Percentiles rank a stretch among this genome's conserved stretches.
Conservation (phyloP, 129 eudicot species). For the Flaveria bidentis region DNA sequence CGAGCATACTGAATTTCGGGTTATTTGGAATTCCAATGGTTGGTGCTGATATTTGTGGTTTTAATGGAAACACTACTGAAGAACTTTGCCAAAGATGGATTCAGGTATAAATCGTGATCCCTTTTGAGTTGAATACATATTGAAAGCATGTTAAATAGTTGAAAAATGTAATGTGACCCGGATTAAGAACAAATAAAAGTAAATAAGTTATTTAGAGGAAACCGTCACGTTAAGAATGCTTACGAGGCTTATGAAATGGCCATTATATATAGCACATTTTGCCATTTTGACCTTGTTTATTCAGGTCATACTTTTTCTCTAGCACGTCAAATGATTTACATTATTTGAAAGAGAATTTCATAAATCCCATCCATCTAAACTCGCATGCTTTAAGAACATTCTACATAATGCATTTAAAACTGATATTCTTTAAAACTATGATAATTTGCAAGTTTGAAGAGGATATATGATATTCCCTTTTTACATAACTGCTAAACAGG, state of each 20-base stretch:
- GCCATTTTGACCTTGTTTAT: not conserved
- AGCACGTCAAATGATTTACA: not conserved
- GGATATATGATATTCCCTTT: too few relatives aligned
- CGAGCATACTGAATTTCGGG: slow-evolving; percentile 69
- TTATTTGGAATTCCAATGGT: slow-evolving; percentile 85
- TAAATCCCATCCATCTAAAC: too few relatives aligned
- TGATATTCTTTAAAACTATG: too few relatives aligned
- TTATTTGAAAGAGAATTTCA: not conserved
- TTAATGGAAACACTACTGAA: slow-evolving; percentile 63
- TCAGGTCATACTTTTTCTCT: not conserved
- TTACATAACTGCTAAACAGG: too few relatives aligned
- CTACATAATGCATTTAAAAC: too few relatives aligned
- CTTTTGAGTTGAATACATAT: not conserved
- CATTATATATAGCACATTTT: not conserved
- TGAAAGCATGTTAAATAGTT: not conserved
- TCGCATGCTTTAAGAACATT: too few relatives aligned
- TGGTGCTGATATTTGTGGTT: slow-evolving; percentile 93
- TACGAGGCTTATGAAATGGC: too few relatives aligned
- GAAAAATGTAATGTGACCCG: not conserved
- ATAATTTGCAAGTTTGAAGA: too few relatives aligned
- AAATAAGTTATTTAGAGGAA: too few relatives aligned
- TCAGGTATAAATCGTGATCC: slow-evolving; percentile 51
- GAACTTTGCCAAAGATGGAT: slow-evolving; percentile 89
- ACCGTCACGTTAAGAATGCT: too few relatives aligned
- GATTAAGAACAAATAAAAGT: too few relatives aligned